These are phyloP conservation scores for Zoysia japonica DNA, from an alignment of 176 grass and related monocot species.

Conservation along the genomic window DNA sequence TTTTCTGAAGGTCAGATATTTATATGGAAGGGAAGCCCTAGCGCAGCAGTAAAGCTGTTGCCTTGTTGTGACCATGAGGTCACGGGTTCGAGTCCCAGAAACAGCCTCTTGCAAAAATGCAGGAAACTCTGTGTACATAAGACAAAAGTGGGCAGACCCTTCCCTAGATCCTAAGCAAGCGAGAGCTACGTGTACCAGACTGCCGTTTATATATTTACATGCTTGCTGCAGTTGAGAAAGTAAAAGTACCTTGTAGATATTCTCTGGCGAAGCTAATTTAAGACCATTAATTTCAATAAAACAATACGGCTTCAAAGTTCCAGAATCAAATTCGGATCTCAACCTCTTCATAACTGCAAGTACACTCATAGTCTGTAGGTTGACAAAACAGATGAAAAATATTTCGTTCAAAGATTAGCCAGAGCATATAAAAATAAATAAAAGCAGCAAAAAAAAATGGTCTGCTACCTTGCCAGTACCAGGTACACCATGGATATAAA, in stretches of 20 bases:
- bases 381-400: slow-evolving; percentile 31
- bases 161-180: too few species aligned
- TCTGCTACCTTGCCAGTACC: slow-evolving; percentile 87
- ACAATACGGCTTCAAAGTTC: slow-evolving; percentile 69
- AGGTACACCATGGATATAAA: slow-evolving; percentile 98
- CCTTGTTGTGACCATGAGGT: too few species aligned
- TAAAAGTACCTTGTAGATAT: slow-evolving; percentile 83
- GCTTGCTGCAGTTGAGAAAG: slow-evolving; percentile 4
- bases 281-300: slow-evolving; percentile 98
- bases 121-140: too few species aligned
- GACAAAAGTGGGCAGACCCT: too few species aligned
- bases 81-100: too few species aligned
- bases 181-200: too few species aligned
- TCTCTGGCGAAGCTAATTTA: slow-evolving; percentile 88
- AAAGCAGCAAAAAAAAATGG: not conserved
- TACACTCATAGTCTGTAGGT: slow-evolving; percentile 90
- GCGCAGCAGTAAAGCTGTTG: too few species aligned
- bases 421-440: slow-evolving; percentile 19
- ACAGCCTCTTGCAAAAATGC: too few species aligned
- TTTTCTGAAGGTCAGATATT: not conserved
- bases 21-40: not conserved
- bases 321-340: slow-evolving; percentile 75
- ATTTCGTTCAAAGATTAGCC: slow-evolving; percentile 28
- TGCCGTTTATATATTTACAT: not conserved
- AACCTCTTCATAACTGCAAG: slow-evolving; percentile 87